Evolutionary conservation across 2,329 filamentous ascomycete genomes (phyloP).

Genomic region (Colletotrichum gloeosporioides): DNA sequence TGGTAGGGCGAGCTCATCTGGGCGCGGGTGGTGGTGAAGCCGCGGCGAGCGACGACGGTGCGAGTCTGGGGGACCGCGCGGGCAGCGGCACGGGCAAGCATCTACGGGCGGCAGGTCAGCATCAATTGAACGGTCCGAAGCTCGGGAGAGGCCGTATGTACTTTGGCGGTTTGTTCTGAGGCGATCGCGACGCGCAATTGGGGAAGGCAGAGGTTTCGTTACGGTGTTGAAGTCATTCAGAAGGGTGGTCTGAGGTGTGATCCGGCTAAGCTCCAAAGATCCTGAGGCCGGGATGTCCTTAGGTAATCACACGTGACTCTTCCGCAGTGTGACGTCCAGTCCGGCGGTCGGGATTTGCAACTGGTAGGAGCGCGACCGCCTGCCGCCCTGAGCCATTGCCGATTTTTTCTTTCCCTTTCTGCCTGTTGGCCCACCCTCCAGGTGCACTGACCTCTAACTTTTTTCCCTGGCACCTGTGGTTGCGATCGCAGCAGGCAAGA

Average conservation of each 20-base stretch:
- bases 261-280: conserved; percentile 17
- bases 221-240: conserved; percentile 19
- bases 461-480: neutral
- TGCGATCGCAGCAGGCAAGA: conserved; percentile 8
- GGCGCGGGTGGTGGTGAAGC: conserved; percentile 89
- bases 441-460: neutral
- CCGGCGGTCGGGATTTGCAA: neutral
- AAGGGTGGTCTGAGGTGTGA: conserved; percentile 22
- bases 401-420: neutral
- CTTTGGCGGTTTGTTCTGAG: conserved; percentile 11
- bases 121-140: conserved; percentile 3
- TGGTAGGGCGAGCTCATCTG: conserved; percentile 93
- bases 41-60: conserved; percentile 80
- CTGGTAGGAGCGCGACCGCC: neutral
- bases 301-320: conserved; percentile 14
- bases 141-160: neutral
- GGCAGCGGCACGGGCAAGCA: conserved; percentile 77
- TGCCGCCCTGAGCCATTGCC: neutral
- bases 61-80: conserved; percentile 67
- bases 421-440: neutral
- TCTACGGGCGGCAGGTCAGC: conserved; percentile 64
- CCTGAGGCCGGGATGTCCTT: neutral
- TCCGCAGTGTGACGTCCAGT: neutral
- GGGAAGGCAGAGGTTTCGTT: neutral
- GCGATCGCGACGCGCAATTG: conserved; percentile 18